Evolutionary conservation across 129 eudicot genomes (phyloP).

Genomic region (Heracleum sosnowskyi): DNA sequence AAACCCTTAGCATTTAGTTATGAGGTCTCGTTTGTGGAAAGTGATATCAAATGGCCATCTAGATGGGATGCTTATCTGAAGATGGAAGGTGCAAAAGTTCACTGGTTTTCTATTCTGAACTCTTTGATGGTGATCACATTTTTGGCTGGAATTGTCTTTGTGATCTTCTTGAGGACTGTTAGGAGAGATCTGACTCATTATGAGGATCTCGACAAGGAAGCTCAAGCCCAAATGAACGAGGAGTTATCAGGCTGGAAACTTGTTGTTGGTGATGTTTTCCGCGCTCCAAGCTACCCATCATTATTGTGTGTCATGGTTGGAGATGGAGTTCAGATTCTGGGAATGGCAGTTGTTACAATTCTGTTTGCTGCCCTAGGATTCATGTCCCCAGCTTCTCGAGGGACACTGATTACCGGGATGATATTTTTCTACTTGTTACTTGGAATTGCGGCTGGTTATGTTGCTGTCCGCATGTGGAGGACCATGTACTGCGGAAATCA

Average conservation of each 20-base stretch:
- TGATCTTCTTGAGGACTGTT: conserved; percentile 13
- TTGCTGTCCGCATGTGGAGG: conserved; percentile 15
- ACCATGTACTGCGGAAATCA: conserved; percentile 10
- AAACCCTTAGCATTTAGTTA: conserved; percentile 8
- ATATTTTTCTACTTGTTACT: conserved; percentile 11
- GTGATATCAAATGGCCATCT: conserved; percentile 18
- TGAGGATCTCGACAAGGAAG: conserved; percentile 18
- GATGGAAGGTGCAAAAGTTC: conserved; percentile 18
- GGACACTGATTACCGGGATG: conserved; percentile 14
- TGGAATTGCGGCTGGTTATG: conserved; percentile 18
- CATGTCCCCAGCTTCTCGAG: conserved; percentile 18
- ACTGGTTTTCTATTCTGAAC: conserved; percentile 15
- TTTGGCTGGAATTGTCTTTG: conserved; percentile 14
- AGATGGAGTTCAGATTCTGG: conserved; percentile 17
- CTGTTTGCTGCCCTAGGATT: conserved; percentile 16
- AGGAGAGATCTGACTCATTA: conserved; percentile 15
- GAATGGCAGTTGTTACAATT: conserved; percentile 15
- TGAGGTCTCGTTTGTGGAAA: conserved; percentile 12
- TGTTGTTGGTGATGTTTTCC: conserved; percentile 8
- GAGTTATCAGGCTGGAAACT: conserved; percentile 18
- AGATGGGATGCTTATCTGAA: conserved; percentile 20
- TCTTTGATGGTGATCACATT: conserved; percentile 16
- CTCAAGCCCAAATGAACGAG: conserved; percentile 16
- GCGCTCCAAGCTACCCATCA: conserved; percentile 15
- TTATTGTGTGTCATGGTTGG: conserved; percentile 15